Evolutionary conservation across 305 asterid genomes (phyloP).

Genomic region (Solanum hybrid): DNA sequence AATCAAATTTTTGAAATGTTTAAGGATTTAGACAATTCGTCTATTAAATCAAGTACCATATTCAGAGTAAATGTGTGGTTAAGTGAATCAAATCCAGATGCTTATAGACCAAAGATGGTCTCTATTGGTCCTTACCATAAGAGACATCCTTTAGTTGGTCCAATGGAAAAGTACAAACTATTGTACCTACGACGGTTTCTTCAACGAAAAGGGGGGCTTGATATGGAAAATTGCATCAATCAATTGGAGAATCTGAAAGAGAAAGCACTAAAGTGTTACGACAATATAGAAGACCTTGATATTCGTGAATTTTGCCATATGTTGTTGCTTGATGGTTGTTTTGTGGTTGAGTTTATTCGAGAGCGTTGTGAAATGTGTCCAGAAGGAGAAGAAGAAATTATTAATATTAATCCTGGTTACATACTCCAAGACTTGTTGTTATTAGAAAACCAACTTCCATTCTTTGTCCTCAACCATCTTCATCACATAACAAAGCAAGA

Average conservation of each 20-base stretch:
- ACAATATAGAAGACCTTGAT: no score
- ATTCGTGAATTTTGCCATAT: no score
- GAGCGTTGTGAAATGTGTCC: no score
- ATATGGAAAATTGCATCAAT: no score
- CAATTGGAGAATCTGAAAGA: no score
- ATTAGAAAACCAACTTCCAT: constrained; percentile 17
- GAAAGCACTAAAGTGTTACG: no score
- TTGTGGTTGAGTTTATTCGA: background rate
- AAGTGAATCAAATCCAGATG: constrained; percentile 1
- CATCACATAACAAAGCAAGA: background rate
- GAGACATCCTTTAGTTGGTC: no score
- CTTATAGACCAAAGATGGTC: constrained; percentile 2
- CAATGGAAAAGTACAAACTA: background rate
- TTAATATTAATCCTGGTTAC: background rate
- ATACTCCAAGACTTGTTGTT: background rate
- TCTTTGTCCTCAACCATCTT: constrained; percentile 1
- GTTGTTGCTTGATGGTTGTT: background rate
- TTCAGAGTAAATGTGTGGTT: constrained; percentile 6
- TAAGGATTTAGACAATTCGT: background rate
- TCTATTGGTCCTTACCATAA: constrained; percentile 4
- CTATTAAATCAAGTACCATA: background rate
- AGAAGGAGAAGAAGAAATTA: background rate
- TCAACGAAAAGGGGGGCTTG: background rate
- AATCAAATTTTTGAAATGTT: no score
- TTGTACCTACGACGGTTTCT: background rate